Percentiles rank a stretch among this genome's conserved stretches.
Conservation (phyloP, 2,329 filamentous ascomycete species). For the Neopestalotiopsis rosae region DNA sequence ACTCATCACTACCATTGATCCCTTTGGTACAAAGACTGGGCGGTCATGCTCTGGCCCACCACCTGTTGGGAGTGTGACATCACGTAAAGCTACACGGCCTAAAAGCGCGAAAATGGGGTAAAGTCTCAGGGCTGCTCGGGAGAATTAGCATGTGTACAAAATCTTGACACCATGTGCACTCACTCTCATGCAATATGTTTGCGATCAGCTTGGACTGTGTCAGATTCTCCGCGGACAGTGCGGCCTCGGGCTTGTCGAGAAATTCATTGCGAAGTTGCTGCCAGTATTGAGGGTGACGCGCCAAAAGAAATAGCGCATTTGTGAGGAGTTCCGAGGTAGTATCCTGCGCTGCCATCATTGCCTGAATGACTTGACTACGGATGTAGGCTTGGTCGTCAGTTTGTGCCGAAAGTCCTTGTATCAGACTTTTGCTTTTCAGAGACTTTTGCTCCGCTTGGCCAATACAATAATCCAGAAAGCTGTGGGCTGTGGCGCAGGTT, state of each 20-base stretch:
- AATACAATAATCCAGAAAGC: slow-evolving; percentile 22
- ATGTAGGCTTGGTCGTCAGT: slow-evolving; percentile 20
- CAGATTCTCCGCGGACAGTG: slow-evolving; percentile 13
- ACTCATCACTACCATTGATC: slow-evolving; percentile 18
- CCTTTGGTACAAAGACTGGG: slow-evolving; percentile 22
- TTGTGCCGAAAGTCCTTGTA: slow-evolving; percentile 13
- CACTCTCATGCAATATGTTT: slow-evolving; percentile 22
- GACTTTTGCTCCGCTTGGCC: slow-evolving; percentile 8
- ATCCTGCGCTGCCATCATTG: slow-evolving; percentile 25
- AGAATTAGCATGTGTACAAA: neutral
- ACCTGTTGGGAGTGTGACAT: slow-evolving; percentile 21
- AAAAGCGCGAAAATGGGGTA: slow-evolving; percentile 22
- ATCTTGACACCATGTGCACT: neutral
- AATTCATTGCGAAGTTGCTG: slow-evolving; percentile 21
- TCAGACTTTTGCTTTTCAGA: slow-evolving; percentile 11
- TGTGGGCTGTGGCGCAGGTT: slow-evolving; percentile 16
- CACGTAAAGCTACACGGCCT: slow-evolving; percentile 17
- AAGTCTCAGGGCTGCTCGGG: slow-evolving; percentile 20
- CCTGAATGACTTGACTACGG: slow-evolving; percentile 22
- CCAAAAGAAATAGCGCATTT: slow-evolving; percentile 20
- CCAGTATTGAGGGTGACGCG: slow-evolving; percentile 22
- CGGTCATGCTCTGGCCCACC: slow-evolving; percentile 15
- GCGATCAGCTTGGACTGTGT: slow-evolving; percentile 8
- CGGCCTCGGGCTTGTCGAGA: slow-evolving; percentile 6
- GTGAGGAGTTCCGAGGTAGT: slow-evolving; percentile 23